Percentiles rank a stretch among this genome's conserved stretches.
phyloP scores from a whole-genome alignment of 2,329 filamentous ascomycete genomes.

The Taxawa tesnikishii region DNA sequence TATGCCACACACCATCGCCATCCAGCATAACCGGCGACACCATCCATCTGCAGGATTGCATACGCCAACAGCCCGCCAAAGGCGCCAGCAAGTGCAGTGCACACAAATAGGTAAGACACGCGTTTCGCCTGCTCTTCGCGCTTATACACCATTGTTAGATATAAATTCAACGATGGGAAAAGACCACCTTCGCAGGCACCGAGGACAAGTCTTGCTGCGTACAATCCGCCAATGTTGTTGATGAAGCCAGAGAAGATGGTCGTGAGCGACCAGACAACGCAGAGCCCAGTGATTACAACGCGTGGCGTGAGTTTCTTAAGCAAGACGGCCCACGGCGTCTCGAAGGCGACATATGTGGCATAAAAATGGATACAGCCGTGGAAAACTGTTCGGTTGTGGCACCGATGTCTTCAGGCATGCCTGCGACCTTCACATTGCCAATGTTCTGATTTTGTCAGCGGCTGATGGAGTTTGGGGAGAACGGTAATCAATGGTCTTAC shows the following conservation, averaged over 20 bases:
- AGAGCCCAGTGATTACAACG: slow-evolving; percentile 25
- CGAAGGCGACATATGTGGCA: slow-evolving; percentile 37
- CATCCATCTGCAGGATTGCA: slow-evolving; percentile 17
- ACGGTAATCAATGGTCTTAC: not conserved
- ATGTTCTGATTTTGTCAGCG: slow-evolving; percentile 35
- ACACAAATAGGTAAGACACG: slow-evolving; percentile 28
- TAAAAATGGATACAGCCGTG: slow-evolving; percentile 39
- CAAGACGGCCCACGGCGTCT: slow-evolving; percentile 33
- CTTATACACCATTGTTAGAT: slow-evolving; percentile 27
- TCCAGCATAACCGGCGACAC: slow-evolving; percentile 14
- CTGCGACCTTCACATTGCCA: slow-evolving; percentile 22
- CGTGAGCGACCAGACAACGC: slow-evolving; percentile 35
- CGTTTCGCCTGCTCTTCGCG: slow-evolving; percentile 30
- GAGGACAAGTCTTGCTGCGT: slow-evolving; percentile 22
- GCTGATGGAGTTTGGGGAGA: slow-evolving; percentile 1
- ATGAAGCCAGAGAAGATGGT: slow-evolving; percentile 38
- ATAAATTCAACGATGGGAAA: slow-evolving; percentile 18
- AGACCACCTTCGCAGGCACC: slow-evolving; percentile 15
- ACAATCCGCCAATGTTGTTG: slow-evolving; percentile 26
- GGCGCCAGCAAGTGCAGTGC: slow-evolving; percentile 26
- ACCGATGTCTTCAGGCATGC: slow-evolving; percentile 33
- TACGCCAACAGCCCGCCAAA: slow-evolving; percentile 28
- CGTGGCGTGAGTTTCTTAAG: slow-evolving; percentile 36
- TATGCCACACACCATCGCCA: slow-evolving; percentile 24
- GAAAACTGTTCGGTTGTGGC: slow-evolving; percentile 30